phyloP scores from a whole-genome alignment of 495 filamentous ascomycete genomes.

The Aspergillus sclerotioniger region DNA sequence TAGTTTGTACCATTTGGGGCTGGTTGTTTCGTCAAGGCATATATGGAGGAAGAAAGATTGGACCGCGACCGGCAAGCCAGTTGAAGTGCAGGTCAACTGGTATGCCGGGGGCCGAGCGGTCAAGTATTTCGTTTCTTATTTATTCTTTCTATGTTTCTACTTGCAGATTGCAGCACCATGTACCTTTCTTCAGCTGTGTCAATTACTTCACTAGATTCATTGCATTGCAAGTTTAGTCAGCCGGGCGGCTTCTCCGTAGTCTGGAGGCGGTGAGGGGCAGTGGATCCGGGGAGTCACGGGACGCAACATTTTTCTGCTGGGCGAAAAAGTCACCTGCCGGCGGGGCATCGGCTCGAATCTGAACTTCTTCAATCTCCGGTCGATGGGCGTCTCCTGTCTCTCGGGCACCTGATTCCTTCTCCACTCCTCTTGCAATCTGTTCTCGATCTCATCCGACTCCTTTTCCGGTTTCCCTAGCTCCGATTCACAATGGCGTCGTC shows the following conservation, averaged over 20 bases:
- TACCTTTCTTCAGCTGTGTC: constrained; percentile 11
- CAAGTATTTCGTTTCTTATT: constrained; percentile 4
- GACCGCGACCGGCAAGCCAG: constrained; percentile 14
- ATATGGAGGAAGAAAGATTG: constrained; percentile 14
- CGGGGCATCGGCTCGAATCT: constrained; percentile 18
- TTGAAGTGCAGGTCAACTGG: constrained; percentile 49
- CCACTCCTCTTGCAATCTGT: not conserved
- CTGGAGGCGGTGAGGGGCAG: constrained; percentile 25
- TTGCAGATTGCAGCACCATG: constrained; percentile 7
- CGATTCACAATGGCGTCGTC: constrained; percentile 59
- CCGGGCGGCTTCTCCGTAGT: not conserved
- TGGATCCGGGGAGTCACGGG: constrained; percentile 30
- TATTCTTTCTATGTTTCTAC: constrained; percentile 10
- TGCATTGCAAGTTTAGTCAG: not conserved
- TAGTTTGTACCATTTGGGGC: constrained; percentile 23
- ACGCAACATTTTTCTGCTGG: constrained; percentile 28
- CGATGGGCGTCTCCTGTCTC: constrained; percentile 8
- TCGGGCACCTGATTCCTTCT: not conserved
- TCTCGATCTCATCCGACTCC: not conserved
- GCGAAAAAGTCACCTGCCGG: constrained; percentile 30
- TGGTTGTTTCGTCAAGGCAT: constrained; percentile 16
- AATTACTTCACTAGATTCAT: constrained; percentile 13
- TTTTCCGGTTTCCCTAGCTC: not conserved
- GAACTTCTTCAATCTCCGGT: constrained; percentile 12
- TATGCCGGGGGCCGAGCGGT: not conserved